These are phyloP conservation scores for Verticillium isaacii DNA, from an alignment of 2,329 filamentous ascomycete species.

Conservation along the genomic window DNA sequence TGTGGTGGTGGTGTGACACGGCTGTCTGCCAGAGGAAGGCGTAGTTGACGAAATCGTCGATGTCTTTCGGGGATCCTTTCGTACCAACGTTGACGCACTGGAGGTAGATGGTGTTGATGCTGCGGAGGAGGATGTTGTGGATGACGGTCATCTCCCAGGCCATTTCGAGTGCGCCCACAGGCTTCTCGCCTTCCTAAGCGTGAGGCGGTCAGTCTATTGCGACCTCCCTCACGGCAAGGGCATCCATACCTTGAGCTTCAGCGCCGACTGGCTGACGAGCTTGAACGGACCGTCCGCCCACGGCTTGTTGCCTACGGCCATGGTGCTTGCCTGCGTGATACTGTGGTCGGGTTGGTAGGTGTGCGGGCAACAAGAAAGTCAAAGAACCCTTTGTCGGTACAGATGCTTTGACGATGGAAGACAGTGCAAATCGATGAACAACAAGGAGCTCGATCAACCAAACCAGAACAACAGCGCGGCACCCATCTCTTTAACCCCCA, in stretches of 20 bases:
- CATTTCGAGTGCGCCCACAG: conserved; percentile 12
- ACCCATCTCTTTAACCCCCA: not conserved
- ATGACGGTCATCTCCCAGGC: conserved; percentile 24
- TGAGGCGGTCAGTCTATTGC: not conserved
- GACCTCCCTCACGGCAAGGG: too few species aligned
- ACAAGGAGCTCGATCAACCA: not conserved
- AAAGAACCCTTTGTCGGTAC: too few species aligned
- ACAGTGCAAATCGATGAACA: too few species aligned
- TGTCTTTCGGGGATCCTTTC: conserved; percentile 13
- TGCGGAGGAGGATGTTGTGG: conserved; percentile 23
- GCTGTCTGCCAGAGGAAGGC: conserved; percentile 16
- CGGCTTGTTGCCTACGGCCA: conserved; percentile 8
- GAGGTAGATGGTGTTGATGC: conserved; percentile 21
- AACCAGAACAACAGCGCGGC: not conserved
- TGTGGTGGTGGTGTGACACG: conserved; percentile 24
- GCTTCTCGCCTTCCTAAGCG: conserved; percentile 12
- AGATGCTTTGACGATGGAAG: too few species aligned
- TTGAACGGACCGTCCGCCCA: conserved; percentile 29
- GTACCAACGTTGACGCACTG: conserved; percentile 18
- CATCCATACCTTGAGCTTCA: not conserved
- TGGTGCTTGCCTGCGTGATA: not conserved
- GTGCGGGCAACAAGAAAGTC: not conserved
- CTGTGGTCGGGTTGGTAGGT: not conserved
- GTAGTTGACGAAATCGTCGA: conserved; percentile 22
- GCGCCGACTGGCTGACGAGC: conserved; percentile 17